These are phyloP conservation scores for Spathaspora passalidarum DNA, from an alignment of 805 yeast species.

Conservation along the genomic window DNA sequence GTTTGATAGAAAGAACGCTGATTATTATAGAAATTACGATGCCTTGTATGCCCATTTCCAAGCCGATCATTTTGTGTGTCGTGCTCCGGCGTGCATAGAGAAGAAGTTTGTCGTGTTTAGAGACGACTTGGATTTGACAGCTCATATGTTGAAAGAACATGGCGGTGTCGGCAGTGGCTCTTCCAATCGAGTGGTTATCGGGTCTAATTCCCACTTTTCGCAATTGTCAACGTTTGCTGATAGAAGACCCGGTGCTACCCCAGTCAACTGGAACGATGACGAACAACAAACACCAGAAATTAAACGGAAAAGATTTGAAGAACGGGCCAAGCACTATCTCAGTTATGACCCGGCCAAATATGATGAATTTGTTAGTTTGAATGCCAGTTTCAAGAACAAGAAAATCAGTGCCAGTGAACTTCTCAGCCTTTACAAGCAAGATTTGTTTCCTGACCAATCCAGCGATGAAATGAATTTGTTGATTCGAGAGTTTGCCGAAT, in stretches of 20 bases:
- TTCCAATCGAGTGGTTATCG: constrained; percentile 39
- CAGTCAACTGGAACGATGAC: constrained; percentile 21
- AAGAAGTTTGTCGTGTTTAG: constrained; percentile 89
- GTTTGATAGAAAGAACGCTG: constrained; percentile 52
- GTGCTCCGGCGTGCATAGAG: constrained; percentile 74
- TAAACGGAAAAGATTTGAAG: constrained; percentile 67
- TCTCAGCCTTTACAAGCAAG: constrained; percentile 38
- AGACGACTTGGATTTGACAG: constrained; percentile 79
- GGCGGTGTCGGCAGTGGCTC: constrained; percentile 48
- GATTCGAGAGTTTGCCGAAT: constrained; percentile 57
- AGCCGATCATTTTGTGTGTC: constrained; percentile 72
- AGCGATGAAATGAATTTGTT: constrained; percentile 54
- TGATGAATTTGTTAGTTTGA: constrained; percentile 47
- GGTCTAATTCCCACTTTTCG: constrained; percentile 43
- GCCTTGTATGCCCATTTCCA: constrained; percentile 73
- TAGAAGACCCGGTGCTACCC: constrained; percentile 7
- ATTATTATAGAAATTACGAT: constrained; percentile 74
- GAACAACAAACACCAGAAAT: constrained; percentile 34
- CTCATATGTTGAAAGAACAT: constrained; percentile 86
- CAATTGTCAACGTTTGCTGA: constrained; percentile 58
- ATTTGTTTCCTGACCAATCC: constrained; percentile 42
- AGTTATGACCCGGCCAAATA: constrained; percentile 49
- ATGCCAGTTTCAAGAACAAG: constrained; percentile 45
- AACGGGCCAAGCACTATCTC: constrained; percentile 79
- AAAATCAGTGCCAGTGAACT: constrained; percentile 49